Percentiles rank a stretch among this genome's conserved stretches.
These are phyloP conservation scores for Ceriops zippeliana DNA, from an alignment of 345 rosid genomes.

Conservation along the genomic window DNA sequence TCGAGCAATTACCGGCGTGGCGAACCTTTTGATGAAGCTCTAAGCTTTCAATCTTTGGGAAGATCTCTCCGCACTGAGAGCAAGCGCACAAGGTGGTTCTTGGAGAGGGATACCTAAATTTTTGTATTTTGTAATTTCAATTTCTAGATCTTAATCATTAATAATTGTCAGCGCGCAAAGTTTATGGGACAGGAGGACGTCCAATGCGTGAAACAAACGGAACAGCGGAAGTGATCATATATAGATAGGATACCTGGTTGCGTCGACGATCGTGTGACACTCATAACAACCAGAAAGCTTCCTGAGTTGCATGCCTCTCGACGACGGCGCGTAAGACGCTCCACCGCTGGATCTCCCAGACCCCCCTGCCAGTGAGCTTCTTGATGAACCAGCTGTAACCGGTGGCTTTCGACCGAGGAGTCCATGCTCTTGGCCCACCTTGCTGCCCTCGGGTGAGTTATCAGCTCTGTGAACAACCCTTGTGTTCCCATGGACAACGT, in stretches of 20 bases:
- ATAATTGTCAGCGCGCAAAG: too few species aligned
- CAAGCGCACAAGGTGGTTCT: constrained; percentile 70
- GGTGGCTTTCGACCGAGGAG: constrained; percentile 45
- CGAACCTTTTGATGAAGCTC: constrained; percentile 97
- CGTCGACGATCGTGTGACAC: constrained; percentile 91
- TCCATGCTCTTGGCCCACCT: constrained; percentile 58
- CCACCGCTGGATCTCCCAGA: constrained; percentile 53
- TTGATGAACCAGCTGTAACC: constrained; percentile 25
- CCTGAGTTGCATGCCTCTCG: constrained; percentile 87
- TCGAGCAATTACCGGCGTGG: constrained; percentile 69
- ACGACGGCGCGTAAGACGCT: constrained; percentile 38
- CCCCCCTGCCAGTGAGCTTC: constrained; percentile 46
- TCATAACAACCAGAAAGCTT: constrained; percentile 97
- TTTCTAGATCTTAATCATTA: background rate
- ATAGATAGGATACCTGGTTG: constrained; percentile 55
- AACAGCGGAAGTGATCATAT: too few species aligned
- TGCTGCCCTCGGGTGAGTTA: constrained; percentile 80
- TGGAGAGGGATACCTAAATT: constrained; percentile 63
- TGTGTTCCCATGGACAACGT: constrained; percentile 87
- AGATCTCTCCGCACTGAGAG: constrained; percentile 89
- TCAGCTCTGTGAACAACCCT: constrained; percentile 92
- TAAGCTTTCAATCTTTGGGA: constrained; percentile 85
- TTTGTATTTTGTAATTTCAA: background rate
- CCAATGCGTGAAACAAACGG: too few species aligned
- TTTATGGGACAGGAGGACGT: too few species aligned